Conservation (phyloP, 805 yeast species). For the Yamadazyma laniorum region DNA sequence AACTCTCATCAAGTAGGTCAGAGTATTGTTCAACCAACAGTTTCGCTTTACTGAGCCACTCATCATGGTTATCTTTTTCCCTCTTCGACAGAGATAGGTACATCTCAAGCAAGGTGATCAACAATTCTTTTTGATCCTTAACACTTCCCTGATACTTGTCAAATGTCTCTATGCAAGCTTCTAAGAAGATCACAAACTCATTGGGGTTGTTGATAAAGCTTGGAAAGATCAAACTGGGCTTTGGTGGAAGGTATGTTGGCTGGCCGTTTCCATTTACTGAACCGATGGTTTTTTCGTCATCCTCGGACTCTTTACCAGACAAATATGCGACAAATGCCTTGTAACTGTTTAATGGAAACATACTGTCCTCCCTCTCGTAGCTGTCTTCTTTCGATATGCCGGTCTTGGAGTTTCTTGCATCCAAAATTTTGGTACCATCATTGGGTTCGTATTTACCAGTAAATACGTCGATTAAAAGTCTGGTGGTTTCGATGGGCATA, state of each 20-base stretch:
- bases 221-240: conserved; percentile 81
- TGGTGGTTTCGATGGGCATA: conserved; percentile 79
- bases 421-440: conserved; percentile 2
- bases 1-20: conserved; percentile 52
- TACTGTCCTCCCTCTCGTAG: conserved; percentile 11
- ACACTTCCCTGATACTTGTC: conserved; percentile 69
- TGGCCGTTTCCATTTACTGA: conserved; percentile 14
- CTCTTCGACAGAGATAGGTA: conserved; percentile 59
- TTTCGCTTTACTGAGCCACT: conserved; percentile 70
- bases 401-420: conserved; percentile 10
- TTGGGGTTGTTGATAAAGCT: conserved; percentile 82
- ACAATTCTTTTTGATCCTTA: conserved; percentile 68
- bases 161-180: conserved; percentile 82
- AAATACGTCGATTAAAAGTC: conserved; percentile 77
- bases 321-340: conserved; percentile 30
- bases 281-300: conserved; percentile 13
- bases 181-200: conserved; percentile 88
- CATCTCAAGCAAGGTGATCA: conserved; percentile 78
- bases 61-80: conserved; percentile 21
- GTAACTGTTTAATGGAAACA: conserved; percentile 30
- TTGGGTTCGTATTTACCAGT: conserved; percentile 74
- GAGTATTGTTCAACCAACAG: conserved; percentile 47
- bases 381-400: conserved; percentile 9
- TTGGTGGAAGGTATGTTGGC: conserved; percentile 87
- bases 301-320: conserved; percentile 19